Evolutionary conservation across 805 yeast species (phyloP), one percentile per base, ranked within the genome.

Genomic region (Barnettozyma vustinii): DNA sequence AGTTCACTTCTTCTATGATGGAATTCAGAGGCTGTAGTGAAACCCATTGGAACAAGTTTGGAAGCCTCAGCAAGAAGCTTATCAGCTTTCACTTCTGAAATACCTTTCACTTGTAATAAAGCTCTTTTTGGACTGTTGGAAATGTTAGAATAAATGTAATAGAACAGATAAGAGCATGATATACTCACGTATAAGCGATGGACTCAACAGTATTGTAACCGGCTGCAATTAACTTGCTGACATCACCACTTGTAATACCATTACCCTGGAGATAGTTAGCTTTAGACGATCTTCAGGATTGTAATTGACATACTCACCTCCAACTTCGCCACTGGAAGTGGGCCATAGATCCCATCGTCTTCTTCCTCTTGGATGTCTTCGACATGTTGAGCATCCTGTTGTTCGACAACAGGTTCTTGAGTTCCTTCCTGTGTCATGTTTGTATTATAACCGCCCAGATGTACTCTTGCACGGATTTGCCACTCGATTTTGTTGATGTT

Each of bases 1-100:
- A 94, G 77, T 63, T 90, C 96, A 5, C 92, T 81, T 59, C 98
- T 76, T 59, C 97, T 78, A 59, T 83, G 80, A 65, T 90, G 97
- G 64, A 88, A 89, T 64, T 90, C 97, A 1, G 96, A 84, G 2
- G 98, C 99, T 0, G 98, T 92, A 20, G 97, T 92, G 71, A 94
- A 94, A 0, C 99, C 99, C 83, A 94, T 79, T 8, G 96, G 97
- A 3, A 92, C 97, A 43, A 83, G 70, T 59, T 86, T 83, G 37
- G 92, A 77, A 0, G 98, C 97, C 59, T 88, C 97, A 40, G 75
- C 75, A 45, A 91, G 71, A 45, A 94, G 71, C 56, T 82, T 81
- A 59, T 89, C 97, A 1, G 97, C 97, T 64, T 94, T 94, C 46
- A 92, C 92, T 62, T 94, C 99, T 10, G 96, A 86, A 33, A 94